A percentile compares a stretch with the other conserved stretches of the same genome.
phyloP scores from a whole-genome alignment of 192 early-diverging fungal species.

The Podila horticola region DNA sequence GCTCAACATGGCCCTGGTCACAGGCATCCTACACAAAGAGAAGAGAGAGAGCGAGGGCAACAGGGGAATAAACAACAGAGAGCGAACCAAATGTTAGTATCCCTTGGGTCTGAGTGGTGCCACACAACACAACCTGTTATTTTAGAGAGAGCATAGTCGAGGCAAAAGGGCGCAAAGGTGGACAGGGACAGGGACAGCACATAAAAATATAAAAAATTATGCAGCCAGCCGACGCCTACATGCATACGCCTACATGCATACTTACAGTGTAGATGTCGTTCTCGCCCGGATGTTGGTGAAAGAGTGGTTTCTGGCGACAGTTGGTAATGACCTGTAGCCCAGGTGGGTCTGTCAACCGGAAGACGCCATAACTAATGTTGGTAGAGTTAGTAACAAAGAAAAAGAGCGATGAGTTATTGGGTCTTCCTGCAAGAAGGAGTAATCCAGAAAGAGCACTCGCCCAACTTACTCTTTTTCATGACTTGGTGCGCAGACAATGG shows the following conservation, averaged over 20 bases:
- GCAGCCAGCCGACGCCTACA: no score
- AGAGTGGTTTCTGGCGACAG: conserved; percentile 73
- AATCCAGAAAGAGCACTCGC: neutral
- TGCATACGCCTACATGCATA: no score
- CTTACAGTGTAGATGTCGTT: conserved; percentile 64
- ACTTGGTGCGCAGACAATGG: conserved; percentile 87
- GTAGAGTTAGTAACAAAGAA: neutral
- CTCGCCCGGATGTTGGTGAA: conserved; percentile 85
- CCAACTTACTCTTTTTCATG: conserved; percentile 66
- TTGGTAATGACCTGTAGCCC: conserved; percentile 82
- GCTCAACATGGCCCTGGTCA: conserved; percentile 39
- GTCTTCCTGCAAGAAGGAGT: neutral
- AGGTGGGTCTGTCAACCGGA: conserved; percentile 87
- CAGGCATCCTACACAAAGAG: conserved; percentile 30
- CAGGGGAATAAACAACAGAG: no score
- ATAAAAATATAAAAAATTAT: no score
- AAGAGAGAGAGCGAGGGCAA: neutral
- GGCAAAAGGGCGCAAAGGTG: no score
- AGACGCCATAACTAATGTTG: conserved; percentile 73
- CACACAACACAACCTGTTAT: neutral
- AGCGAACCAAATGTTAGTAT: neutral
- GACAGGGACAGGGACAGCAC: no score
- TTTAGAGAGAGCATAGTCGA: neutral
- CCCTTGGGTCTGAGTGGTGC: neutral
- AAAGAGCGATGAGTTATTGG: neutral